Evolutionary conservation across 2,329 filamentous ascomycete genomes (phyloP), one percentile per base, ranked within the genome.

Genomic region (Aspergillus vadensis): DNA sequence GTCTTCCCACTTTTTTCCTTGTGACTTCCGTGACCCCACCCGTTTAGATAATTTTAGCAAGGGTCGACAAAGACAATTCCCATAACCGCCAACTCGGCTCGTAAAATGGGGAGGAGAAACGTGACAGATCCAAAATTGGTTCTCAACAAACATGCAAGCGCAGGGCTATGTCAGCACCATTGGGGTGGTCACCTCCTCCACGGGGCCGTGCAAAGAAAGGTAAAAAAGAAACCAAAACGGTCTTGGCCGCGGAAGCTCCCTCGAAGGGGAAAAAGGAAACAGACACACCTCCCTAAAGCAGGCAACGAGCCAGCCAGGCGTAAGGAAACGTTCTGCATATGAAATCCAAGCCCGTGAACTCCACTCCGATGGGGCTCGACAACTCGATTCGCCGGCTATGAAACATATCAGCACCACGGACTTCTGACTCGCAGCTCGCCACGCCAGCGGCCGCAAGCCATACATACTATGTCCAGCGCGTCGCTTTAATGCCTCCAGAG

Each of bases 351-450:
- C 64, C 59, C 61, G 61, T 58, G 59, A 59, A 17, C 61, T 57
- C 65, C 65, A 66, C 64, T 19, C 43, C 43, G n/a, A 50, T 43
- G 39, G 59, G 48, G 48, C 36, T 49, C 56, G 49, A 57, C 61
- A 38, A 62, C 59, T 64, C 41, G 51, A 64, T 58, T 58, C 59
- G 55, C 56, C 51, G 41, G 47, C 59, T 47, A 43, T 51, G 52
- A 63, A 58, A 58, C 55, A 60, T 50, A 48, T 62, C 58, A 49
- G 57, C 25, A 53, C 49, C 55, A 53, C 19, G 48, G 47, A 57
- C 49, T 59, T 60, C 52, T 68, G 65, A 63, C 63, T 67, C 61
- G 66, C 63, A 67, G 65, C 57, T 57, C 23, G 58, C 60, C 62
- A 58, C 62, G 64, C 64, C 61, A 60, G 60, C 62, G 61, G 54